phyloP scores from a whole-genome alignment of 2,329 filamentous ascomycete species.

The Penicillium sp. region DNA sequence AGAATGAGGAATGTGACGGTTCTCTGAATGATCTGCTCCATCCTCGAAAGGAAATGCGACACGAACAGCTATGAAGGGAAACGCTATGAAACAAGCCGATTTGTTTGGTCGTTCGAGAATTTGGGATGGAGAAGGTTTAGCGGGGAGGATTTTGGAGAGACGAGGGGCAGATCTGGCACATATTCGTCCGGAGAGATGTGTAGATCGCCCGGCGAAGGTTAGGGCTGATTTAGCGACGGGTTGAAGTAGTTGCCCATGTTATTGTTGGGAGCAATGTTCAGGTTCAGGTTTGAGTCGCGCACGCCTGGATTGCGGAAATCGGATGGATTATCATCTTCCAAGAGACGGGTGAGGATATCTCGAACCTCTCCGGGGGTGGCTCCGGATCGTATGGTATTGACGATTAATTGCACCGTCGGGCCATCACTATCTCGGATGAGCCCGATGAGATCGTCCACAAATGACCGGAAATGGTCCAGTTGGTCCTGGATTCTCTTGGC shows the following conservation, averaged over 20 bases:
- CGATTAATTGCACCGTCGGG: slow-evolving; percentile 16
- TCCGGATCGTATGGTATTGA: slow-evolving; percentile 24
- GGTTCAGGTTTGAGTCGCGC: not conserved
- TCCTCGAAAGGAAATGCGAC: not conserved
- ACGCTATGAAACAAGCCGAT: not conserved
- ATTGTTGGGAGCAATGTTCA: not conserved
- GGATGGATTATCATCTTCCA: not conserved
- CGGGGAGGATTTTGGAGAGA: not conserved
- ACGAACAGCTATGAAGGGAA: not conserved
- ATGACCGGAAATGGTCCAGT: slow-evolving; percentile 20
- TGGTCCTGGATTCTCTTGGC: slow-evolving; percentile 26
- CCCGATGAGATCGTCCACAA: slow-evolving; percentile 24
- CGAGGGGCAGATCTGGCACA: not conserved
- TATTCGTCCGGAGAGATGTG: not conserved
- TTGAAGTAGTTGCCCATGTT: not conserved
- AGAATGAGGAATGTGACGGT: not conserved
- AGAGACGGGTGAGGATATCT: slow-evolving; percentile 3
- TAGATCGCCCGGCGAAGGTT: not conserved
- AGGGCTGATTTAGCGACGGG: not conserved
- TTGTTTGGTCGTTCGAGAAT: not conserved
- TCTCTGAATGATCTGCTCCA: not conserved
- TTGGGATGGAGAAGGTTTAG: not conserved
- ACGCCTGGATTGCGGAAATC: not conserved
- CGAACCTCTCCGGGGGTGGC: slow-evolving; percentile 14
- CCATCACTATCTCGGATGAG: slow-evolving; percentile 21